Conservation (phyloP, 73 alveolate genomes). For the Paramecium tetraurelia region DNA sequence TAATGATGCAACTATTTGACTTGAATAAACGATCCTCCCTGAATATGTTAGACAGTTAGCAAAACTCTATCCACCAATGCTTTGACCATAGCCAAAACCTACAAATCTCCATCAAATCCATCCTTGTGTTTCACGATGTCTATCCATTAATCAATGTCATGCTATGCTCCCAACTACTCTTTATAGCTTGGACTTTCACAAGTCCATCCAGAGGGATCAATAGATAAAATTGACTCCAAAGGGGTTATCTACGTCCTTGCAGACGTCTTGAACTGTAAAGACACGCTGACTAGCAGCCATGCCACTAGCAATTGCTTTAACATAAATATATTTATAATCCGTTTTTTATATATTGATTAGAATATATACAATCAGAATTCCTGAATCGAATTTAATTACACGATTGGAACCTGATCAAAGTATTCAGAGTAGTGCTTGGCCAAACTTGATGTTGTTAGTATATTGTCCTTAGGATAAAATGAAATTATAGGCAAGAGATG, state of each 20-base stretch:
- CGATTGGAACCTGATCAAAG: not conserved
- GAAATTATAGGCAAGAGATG: not conserved
- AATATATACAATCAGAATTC: not conserved
- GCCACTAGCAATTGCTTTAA: constrained; percentile 25
- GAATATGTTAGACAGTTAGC: constrained; percentile 24
- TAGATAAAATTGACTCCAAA: not conserved
- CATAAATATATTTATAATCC: constrained; percentile 15
- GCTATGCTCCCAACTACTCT: constrained; percentile 39
- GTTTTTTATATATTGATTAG: not conserved
- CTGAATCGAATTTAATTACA: not conserved
- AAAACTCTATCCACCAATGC: constrained; percentile 29
- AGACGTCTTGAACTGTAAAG: constrained; percentile 18
- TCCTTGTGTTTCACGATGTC: constrained; percentile 33
- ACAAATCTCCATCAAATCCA: constrained; percentile 50
- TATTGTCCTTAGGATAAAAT: not conserved
- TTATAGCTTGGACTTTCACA: constrained; percentile 33
- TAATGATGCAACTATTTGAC: constrained; percentile 10
- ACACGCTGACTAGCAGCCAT: constrained; percentile 29
- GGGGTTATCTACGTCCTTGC: constrained; percentile 5
- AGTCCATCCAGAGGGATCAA: constrained; percentile 49
- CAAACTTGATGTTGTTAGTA: not conserved
- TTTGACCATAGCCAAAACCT: constrained; percentile 47
- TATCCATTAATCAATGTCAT: constrained; percentile 26
- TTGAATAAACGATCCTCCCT: not conserved
- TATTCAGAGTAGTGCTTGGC: not conserved